Evolutionary conservation across 2,329 filamentous ascomycete genomes (phyloP).

Genomic region (Pseudofabraea citricarpa): DNA sequence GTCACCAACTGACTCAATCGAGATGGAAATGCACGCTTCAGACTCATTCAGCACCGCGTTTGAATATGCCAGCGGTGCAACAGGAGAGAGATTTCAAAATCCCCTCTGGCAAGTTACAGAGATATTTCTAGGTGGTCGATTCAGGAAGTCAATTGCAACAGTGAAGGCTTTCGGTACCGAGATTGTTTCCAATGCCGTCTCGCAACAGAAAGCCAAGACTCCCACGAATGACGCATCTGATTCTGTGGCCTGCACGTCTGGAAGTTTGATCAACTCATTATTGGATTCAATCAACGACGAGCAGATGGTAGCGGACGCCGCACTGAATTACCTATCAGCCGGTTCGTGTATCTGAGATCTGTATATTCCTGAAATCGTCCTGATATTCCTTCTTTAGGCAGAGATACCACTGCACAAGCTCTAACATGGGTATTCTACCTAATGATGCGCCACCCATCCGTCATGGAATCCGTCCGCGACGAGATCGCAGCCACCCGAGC

Average conservation of each 20-base stretch:
- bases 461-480: slow-evolving; percentile 34
- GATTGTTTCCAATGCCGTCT: slow-evolving; percentile 51
- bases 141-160: slow-evolving; percentile 43
- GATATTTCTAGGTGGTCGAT: slow-evolving; percentile 39
- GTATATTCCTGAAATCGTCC: too few species aligned
- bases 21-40: slow-evolving; percentile 61
- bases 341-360: slow-evolving; percentile 29
- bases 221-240: slow-evolving; percentile 14
- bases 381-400: slow-evolving; percentile 38
- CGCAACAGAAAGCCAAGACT: slow-evolving; percentile 26
- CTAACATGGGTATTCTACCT: slow-evolving; percentile 61
- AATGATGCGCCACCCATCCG: slow-evolving; percentile 45
- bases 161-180: slow-evolving; percentile 51
- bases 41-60: slow-evolving; percentile 58
- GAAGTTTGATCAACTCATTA: slow-evolving; percentile 55
- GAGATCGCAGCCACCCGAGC: slow-evolving; percentile 31
- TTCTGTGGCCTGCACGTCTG: slow-evolving; percentile 43
- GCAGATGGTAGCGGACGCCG: slow-evolving; percentile 56
- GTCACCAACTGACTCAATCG: slow-evolving; percentile 4
- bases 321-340: slow-evolving; percentile 62
- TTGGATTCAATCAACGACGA: slow-evolving; percentile 51
- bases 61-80: slow-evolving; percentile 56
- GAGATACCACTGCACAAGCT: slow-evolving; percentile 61
- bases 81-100: slow-evolving; percentile 60
- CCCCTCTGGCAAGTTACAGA: slow-evolving; percentile 59